Base-by-base conservation (phyloP, 2,329 filamentous ascomycete species). In the Penicillium fuscoglaucum region DNA sequence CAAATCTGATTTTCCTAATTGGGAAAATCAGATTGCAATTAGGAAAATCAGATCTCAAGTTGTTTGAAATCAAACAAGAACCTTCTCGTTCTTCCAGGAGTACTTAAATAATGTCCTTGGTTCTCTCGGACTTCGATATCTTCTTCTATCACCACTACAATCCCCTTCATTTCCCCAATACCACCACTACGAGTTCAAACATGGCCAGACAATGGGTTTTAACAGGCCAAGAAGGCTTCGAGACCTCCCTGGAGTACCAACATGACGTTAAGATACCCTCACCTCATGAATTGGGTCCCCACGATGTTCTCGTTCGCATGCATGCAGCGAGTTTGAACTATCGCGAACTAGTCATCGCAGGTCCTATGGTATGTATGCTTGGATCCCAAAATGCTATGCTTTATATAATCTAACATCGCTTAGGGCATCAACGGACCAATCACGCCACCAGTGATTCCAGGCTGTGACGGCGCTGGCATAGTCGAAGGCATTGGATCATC, bases 141-240 rank as follows among this genome's bases (percentile, higher is more conserved):
- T 15, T 29, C 44, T 46, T 28, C 17, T 13, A 31, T 46, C 26
- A 46, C 26, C 9, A 31, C 44, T 31, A 12, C 28, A 19, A 31
- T 10, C 6, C 17, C 15, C 28, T 46, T 31, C 17, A 31, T 31
- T 19, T 46, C 26, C 26, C 3, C n/a, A 19, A 19, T 1, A 39
- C n/a, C 29, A 41, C 40, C n/a, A 15, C 21, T 17, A n/a, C n/a
- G 17, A 15, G 8, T 52, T 44, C 4, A 12, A 61, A 26, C 1
- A 74, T 74, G 71, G 62, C 70, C 48, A 59, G 70, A 55, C 71
- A 69, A 52, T 76, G 72, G 72, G 66, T 67, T 19, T 56, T 74
- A 7, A 70, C 64, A 17, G 57, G 68, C 57, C 74, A 76, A 52
- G 61, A 71, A 19, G 74, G 73, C 52, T 76, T 73, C 24, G 71